Evolutionary conservation across 2,329 filamentous ascomycete species (phyloP).

Genomic region (Fonsecaea pedrosoi): DNA sequence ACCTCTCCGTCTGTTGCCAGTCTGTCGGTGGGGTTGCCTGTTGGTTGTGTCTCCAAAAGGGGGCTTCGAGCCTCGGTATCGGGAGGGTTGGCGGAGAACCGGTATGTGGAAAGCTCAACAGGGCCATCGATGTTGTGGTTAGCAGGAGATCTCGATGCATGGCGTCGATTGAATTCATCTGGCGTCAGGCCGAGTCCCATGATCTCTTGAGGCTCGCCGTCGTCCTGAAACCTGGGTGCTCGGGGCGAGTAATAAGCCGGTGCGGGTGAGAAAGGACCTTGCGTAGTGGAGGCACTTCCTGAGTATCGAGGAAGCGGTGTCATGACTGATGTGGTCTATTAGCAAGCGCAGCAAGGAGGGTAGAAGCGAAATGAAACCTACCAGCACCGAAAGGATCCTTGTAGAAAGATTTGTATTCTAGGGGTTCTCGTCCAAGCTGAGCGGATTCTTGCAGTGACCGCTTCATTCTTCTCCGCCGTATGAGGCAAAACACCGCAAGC

Average conservation of each 20-base stretch:
- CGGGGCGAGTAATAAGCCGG: slow-evolving; percentile 23
- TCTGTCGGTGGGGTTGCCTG: slow-evolving; percentile 8
- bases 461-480: slow-evolving; percentile 24
- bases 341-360: neutral
- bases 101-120: slow-evolving; percentile 30
- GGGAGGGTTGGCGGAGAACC: slow-evolving; percentile 18
- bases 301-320: slow-evolving; percentile 23
- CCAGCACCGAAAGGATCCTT: slow-evolving; percentile 12
- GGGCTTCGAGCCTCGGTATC: slow-evolving; percentile 23
- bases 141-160: slow-evolving; percentile 22
- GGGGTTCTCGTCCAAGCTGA: neutral
- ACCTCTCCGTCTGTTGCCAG: neutral
- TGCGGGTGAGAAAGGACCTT: slow-evolving; percentile 19
- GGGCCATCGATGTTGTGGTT: slow-evolving; percentile 16
- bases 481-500: slow-evolving; percentile 13
- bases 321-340: slow-evolving; percentile 7
- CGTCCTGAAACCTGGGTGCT: slow-evolving; percentile 14
- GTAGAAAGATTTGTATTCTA: slow-evolving; percentile 22
- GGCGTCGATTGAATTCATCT: slow-evolving; percentile 30
- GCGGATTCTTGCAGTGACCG: neutral
- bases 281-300: slow-evolving; percentile 11
- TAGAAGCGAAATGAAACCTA: neutral
- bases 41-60: slow-evolving; percentile 10
- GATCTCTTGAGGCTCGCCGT: slow-evolving; percentile 31
- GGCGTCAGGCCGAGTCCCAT: slow-evolving; percentile 29